Evolutionary conservation across 805 yeast species (phyloP).

Genomic region (Hanseniaspora clermontiae): DNA sequence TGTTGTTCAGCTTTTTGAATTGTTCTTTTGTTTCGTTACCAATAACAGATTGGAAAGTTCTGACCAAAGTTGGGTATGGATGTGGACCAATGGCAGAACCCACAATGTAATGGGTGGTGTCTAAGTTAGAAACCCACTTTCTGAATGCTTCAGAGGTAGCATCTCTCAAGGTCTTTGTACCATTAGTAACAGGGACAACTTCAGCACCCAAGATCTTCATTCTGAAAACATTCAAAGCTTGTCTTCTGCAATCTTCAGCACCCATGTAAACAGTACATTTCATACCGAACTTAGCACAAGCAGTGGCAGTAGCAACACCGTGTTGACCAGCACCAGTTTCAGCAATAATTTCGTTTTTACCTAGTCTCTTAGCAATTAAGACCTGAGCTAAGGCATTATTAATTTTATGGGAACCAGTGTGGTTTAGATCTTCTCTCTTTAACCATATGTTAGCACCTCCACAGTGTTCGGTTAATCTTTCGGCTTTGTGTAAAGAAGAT

Average conservation of each 20-base stretch:
- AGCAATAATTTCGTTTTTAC: slow-evolving; percentile 66
- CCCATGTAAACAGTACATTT: slow-evolving; percentile 96
- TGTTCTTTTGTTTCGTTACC: slow-evolving; percentile 91
- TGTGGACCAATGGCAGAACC: slow-evolving; percentile 99
- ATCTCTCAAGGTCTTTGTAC: slow-evolving; percentile 91
- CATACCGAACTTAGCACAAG: slow-evolving; percentile 84
- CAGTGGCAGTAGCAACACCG: slow-evolving; percentile 88
- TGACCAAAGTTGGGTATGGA: slow-evolving; percentile 94
- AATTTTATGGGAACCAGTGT: slow-evolving; percentile 79
- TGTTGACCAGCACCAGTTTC: slow-evolving; percentile 93
- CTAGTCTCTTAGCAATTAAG: slow-evolving; percentile 63
- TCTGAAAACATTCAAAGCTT: slow-evolving; percentile 94
- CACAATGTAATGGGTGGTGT: slow-evolving; percentile 83
- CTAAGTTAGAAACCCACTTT: slow-evolving; percentile 80
- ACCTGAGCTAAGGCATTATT: slow-evolving; percentile 78
- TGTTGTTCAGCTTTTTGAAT: slow-evolving; percentile 63
- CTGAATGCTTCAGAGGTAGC: slow-evolving; percentile 97
- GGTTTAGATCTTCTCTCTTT: slow-evolving; percentile 90
- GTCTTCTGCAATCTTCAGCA: slow-evolving; percentile 97
- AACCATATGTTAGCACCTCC: slow-evolving; percentile 97
- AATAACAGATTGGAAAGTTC: slow-evolving; percentile 95
- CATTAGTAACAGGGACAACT: slow-evolving; percentile 84
- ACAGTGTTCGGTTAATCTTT: slow-evolving; percentile 72
- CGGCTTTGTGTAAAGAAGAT: slow-evolving; percentile 81
- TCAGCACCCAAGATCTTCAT: slow-evolving; percentile 94